Base-by-base conservation (phyloP, 2,329 filamentous ascomycete species). In the Domatiomyces catenatus region DNA sequence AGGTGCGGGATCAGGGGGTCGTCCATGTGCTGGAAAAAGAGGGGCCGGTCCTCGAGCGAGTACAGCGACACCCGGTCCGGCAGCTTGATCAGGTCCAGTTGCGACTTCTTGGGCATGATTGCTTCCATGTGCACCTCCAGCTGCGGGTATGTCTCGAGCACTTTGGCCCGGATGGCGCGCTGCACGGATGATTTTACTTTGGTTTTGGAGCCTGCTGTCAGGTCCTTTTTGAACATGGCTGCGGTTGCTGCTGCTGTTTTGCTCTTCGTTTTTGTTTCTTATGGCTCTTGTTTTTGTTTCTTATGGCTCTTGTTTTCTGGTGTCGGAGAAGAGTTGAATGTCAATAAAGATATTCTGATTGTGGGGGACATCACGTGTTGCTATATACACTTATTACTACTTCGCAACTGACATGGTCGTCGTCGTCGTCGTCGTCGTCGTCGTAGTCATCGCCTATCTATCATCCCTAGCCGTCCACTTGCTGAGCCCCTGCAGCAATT, bases 111-210 rank as follows among this genome's bases (percentile, higher is more conserved):
- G 48, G 92, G 92, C 58, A 98, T 75, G 61, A 96, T 81, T 66
- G 93, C 86, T 67, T 98, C 92, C 68, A 95, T 93, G 70, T 87
- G 79, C 0, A 86, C 85, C 59, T 81, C 80, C 48, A 96, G 83
- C 48, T 86, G 78, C 2, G 92, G 92, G 70, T 93, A 95, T 49
- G 84, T 84, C 52, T 86, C 76, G 57, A 92, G 73, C 58, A 96
- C 78, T 63, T 86, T 86, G 62, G 82, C 76, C 60, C 92, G 86
- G 61, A 98, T 82, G 57, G 74, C 79, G 63, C 92, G 86, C 73
- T 95, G 89, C 51, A 87, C 86, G 20, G 88, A 94, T 58, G 90
- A 95, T 72, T 96, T 98, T 69, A 96, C 86, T 75, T 96, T 96
- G 61, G 88, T 87, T 72, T 92, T 94, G 51, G 86, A 82, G 58